These are phyloP conservation scores for Aspergillus sp. DNA, from an alignment of 2,329 filamentous ascomycete species.

Conservation along the genomic window DNA sequence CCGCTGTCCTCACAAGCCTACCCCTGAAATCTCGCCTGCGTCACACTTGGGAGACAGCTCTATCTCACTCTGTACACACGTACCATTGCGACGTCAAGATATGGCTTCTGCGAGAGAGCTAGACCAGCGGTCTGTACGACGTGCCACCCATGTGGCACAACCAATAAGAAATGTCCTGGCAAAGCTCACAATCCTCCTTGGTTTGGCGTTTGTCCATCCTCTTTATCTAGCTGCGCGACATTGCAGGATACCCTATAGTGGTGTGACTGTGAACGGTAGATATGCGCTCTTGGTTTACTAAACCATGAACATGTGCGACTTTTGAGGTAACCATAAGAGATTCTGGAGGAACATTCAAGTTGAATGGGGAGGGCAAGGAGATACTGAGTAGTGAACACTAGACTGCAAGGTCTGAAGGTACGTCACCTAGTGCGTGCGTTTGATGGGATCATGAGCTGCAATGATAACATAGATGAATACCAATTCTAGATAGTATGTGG, in stretches of 20 bases:
- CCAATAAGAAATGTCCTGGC: not conserved
- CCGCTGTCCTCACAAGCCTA: not conserved
- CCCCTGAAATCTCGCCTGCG: not conserved
- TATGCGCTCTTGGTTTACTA: not conserved
- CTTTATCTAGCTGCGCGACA: not conserved
- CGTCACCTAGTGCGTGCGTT: too few species aligned
- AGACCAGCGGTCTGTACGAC: not conserved
- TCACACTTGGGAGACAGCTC: not conserved
- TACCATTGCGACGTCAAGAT: not conserved
- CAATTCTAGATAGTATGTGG: not conserved
- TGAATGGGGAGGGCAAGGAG: too few species aligned
- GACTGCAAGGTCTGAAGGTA: too few species aligned
- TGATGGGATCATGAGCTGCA: too few species aligned
- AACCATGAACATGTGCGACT: too few species aligned
- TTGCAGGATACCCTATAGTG: not conserved
- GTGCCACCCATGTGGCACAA: not conserved
- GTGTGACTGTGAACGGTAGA: not conserved
- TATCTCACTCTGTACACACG: not conserved
- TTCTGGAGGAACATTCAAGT: too few species aligned
- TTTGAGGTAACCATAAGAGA: too few species aligned
- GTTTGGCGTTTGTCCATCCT: not conserved
- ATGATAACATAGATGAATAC: not conserved
- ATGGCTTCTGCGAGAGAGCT: not conserved
- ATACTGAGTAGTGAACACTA: too few species aligned
- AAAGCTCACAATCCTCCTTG: too few species aligned